These are phyloP conservation scores for Croton setiger DNA, from an alignment of 441 rosid genomes.

Conservation along the genomic window DNA sequence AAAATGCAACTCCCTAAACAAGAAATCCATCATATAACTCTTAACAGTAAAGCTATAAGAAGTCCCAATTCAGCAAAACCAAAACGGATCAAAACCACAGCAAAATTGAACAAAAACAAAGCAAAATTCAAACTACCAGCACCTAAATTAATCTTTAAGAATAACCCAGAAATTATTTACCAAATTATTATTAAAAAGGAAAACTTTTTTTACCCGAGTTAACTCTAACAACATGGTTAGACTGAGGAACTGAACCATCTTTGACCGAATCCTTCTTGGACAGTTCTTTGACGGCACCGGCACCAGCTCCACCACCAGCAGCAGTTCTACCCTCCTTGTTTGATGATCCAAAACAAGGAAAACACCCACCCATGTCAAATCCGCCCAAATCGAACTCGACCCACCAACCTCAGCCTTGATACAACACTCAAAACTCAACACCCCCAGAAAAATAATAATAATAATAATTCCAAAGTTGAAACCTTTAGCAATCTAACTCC, in stretches of 20 bases:
- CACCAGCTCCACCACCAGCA: constrained; percentile 15
- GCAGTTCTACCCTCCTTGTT: constrained; percentile 49
- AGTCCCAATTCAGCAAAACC: constrained; percentile 14
- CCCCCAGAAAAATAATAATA: not conserved
- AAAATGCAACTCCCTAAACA: constrained; percentile 12
- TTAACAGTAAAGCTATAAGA: constrained; percentile 10
- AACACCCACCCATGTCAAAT: constrained; percentile 94
- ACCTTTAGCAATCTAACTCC: constrained; percentile 19
- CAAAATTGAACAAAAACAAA: constrained; percentile 23
- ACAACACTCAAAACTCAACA: constrained; percentile 29
- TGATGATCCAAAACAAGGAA: constrained; percentile 95
- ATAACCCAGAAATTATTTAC: constrained; percentile 5
- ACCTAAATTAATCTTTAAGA: constrained; percentile 13
- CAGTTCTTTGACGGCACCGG: constrained; percentile 48
- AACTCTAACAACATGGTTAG: constrained; percentile 54
- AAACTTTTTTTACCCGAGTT: constrained; percentile 51
- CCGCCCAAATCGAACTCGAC: constrained; percentile 35
- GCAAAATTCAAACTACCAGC: constrained; percentile 33
- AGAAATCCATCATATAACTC: constrained; percentile 18
- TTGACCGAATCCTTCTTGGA: constrained; percentile 68
- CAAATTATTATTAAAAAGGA: constrained; percentile 8
- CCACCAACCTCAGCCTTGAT: constrained; percentile 31
- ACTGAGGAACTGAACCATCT: constrained; percentile 69
- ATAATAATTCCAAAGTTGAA: constrained; percentile 12
- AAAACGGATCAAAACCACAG: constrained; percentile 40